These are phyloP conservation scores for Globisporangium carolinianum DNA, from an alignment of 352 stramenopile genomes.

Conservation along the genomic window DNA sequence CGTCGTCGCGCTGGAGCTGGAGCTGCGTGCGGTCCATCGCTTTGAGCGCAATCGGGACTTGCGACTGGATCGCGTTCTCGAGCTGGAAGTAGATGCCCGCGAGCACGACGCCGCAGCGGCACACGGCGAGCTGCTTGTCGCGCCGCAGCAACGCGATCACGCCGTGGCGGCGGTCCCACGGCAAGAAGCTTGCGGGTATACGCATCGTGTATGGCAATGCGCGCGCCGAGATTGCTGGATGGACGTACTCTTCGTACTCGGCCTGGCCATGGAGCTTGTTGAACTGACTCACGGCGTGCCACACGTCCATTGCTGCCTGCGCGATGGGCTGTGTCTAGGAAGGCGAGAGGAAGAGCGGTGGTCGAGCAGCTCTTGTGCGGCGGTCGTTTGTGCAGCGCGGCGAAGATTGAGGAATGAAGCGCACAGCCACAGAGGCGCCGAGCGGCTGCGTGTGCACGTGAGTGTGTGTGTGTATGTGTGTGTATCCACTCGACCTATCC, in stretches of 20 bases:
- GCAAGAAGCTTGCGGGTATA: constrained; percentile 56
- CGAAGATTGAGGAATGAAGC: no score
- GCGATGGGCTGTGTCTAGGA: not conserved
- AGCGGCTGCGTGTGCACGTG: no score
- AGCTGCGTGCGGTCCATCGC: constrained; percentile 69
- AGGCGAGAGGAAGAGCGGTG: not conserved
- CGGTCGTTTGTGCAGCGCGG: no score
- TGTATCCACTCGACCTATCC: no score
- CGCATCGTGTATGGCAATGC: constrained; percentile 47
- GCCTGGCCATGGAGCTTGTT: constrained; percentile 36
- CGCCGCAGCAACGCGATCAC: constrained; percentile 69
- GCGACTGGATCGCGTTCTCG: constrained; percentile 8
- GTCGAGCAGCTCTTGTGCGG: no score
- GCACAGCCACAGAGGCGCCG: no score
- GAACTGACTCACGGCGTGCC: constrained; percentile 57
- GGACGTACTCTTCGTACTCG: constrained; percentile 49
- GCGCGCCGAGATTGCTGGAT: constrained; percentile 41
- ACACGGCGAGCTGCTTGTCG: constrained; percentile 57
- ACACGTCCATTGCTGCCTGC: constrained; percentile 64
- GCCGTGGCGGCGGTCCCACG: constrained; percentile 57
- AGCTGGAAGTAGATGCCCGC: constrained; percentile 70
- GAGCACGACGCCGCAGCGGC: constrained; percentile 68
- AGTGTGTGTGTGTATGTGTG: no score
- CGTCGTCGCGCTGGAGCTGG: constrained; percentile 63
- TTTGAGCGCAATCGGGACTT: constrained; percentile 44